Percentiles rank a stretch among this genome's conserved stretches.
Conservation (phyloP, 2,329 filamentous ascomycete species). For the Xenosphaeropsis pyriputrescens region DNA sequence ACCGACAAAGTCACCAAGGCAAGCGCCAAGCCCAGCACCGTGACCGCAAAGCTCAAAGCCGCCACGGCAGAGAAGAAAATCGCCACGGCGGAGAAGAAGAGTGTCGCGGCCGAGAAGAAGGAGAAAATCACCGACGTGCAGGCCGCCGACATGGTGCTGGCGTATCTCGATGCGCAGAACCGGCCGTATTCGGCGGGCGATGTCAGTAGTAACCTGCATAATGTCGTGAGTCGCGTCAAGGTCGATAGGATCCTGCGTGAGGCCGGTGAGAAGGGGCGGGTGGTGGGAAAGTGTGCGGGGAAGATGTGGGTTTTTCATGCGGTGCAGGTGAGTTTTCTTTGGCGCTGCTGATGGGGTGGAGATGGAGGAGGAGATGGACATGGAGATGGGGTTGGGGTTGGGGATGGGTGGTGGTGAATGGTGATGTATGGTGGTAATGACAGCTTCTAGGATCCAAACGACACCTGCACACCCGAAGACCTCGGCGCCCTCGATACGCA, state of each 20-base stretch:
- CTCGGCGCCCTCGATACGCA: constrained; percentile 32
- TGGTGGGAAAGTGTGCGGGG: constrained; percentile 31
- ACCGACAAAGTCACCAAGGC: constrained; percentile 1
- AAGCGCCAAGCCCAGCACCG: not conserved
- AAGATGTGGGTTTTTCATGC: constrained; percentile 19
- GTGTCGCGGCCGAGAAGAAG: not conserved
- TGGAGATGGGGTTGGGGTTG: no score
- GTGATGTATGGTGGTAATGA: no score
- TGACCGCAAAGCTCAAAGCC: not conserved
- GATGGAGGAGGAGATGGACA: no score
- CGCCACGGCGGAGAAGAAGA: not conserved
- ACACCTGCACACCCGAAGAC: constrained; percentile 29
- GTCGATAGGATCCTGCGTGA: constrained; percentile 47
- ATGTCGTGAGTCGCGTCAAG: constrained; percentile 34
- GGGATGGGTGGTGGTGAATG: no score
- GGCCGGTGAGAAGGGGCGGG: constrained; percentile 41
- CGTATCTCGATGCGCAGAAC: constrained; percentile 22
- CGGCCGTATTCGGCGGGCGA: constrained; percentile 30
- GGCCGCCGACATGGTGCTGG: constrained; percentile 18
- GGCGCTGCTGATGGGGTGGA: no score
- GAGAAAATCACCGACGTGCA: constrained; percentile 9
- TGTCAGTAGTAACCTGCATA: constrained; percentile 44
- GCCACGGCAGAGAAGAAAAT: not conserved
- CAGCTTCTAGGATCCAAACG: constrained; percentile 27
- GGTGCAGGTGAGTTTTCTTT: constrained; percentile 11